Evolutionary conservation across 768 basidiomycete species (phyloP).

Genomic region (Fomitopsis pulvina): DNA sequence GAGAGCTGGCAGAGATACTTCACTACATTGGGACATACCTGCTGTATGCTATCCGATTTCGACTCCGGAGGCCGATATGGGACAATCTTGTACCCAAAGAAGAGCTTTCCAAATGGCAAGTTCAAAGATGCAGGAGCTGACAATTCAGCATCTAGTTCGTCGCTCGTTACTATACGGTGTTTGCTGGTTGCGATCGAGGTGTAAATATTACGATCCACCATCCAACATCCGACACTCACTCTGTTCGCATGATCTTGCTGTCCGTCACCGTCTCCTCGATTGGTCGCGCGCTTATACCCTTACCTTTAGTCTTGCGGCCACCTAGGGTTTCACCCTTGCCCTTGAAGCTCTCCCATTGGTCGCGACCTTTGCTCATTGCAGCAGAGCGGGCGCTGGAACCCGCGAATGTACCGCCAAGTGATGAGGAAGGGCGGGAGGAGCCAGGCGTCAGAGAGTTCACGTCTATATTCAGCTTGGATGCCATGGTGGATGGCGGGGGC

Average conservation of each 20-base stretch:
- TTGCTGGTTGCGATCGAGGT: conserved; percentile 50
- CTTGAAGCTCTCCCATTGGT: conserved; percentile 93
- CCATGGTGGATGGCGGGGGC: conserved; percentile 84
- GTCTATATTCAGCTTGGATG: conserved; percentile 94
- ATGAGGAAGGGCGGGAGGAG: conserved; percentile 74
- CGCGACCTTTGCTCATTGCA: conserved; percentile 66
- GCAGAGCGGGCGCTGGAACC: conserved; percentile 41
- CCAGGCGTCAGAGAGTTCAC: conserved; percentile 80
- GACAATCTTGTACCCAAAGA: conserved; percentile 89
- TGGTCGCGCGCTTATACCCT: conserved; percentile 80
- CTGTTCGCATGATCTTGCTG: conserved; percentile 87
- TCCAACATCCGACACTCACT: conserved; percentile 51
- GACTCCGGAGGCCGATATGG: conserved; percentile 52
- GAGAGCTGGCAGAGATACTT: not conserved
- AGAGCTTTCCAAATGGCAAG: conserved; percentile 88
- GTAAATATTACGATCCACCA: conserved; percentile 7
- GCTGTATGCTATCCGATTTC: conserved; percentile 3
- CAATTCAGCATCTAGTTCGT: conserved; percentile 60
- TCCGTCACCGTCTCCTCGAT: conserved; percentile 71
- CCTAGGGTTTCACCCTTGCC: conserved; percentile 88
- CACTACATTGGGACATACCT: conserved; percentile 11
- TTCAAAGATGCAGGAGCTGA: conserved; percentile 88
- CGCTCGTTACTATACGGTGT: conserved; percentile 78
- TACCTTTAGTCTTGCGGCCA: conserved; percentile 93
- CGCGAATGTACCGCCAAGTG: conserved; percentile 62